Percentiles rank a stretch among this genome's conserved stretches.
Conservation (phyloP, 1,284 basidiomycete genomes). For the Ustilago tritici region DNA sequence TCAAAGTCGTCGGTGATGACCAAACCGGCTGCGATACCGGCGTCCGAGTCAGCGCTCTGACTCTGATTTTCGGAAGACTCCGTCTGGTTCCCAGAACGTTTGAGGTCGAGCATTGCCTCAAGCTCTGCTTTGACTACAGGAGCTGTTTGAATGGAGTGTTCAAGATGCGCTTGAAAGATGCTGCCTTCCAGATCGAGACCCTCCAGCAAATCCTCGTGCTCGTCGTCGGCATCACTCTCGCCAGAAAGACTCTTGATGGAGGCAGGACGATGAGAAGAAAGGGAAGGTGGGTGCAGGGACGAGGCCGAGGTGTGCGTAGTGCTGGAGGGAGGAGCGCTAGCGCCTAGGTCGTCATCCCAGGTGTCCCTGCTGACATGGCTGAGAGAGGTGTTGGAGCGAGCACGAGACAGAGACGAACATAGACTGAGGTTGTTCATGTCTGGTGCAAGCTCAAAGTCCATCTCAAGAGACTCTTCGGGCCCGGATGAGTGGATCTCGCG, state of each 20-base stretch:
- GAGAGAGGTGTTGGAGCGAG: slow-evolving; percentile 42
- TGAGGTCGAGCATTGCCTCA: slow-evolving; percentile 53
- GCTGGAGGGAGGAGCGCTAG: slow-evolving; percentile 14
- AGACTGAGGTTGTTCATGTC: slow-evolving; percentile 49
- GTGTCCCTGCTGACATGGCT: slow-evolving; percentile 36
- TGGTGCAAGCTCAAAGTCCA: slow-evolving; percentile 54
- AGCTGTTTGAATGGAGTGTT: background rate
- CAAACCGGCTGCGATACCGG: slow-evolving; percentile 53
- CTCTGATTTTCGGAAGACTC: background rate
- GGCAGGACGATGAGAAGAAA: slow-evolving; percentile 15
- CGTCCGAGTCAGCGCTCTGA: slow-evolving; percentile 38
- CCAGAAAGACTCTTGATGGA: slow-evolving; percentile 31
- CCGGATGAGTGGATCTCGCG: slow-evolving; percentile 29
- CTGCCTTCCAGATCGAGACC: slow-evolving; percentile 53
- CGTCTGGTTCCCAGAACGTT: slow-evolving; percentile 26
- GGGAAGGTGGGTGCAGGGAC: slow-evolving; percentile 25
- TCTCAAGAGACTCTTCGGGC: slow-evolving; percentile 30
- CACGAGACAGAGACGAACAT: slow-evolving; percentile 44
- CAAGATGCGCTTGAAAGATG: slow-evolving; percentile 37
- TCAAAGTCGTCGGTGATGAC: slow-evolving; percentile 63
- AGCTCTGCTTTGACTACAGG: slow-evolving; percentile 33
- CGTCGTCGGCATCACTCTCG: slow-evolving; percentile 57
- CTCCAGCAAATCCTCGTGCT: slow-evolving; percentile 54
- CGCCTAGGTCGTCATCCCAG: slow-evolving; percentile 41
- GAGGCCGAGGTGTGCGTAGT: slow-evolving; percentile 23